Conservation (phyloP, 2,329 filamentous ascomycete species). For the Aspergillus calidoustus region DNA sequence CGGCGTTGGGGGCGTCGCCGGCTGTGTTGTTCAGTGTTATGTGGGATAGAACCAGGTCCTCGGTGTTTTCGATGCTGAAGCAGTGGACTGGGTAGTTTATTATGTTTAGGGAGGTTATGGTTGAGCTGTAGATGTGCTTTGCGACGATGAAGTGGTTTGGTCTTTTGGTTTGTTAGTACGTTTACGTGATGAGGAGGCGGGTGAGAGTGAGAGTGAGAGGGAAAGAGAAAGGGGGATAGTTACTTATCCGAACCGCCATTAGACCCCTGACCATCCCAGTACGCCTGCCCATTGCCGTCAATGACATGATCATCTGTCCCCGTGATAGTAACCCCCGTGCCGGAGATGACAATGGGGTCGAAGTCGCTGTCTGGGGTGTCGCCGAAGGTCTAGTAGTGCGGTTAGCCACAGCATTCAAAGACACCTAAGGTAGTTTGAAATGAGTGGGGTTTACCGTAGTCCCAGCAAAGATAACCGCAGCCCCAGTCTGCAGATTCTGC, state of each 20-base stretch:
- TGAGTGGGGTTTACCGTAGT: slow-evolving; percentile 30
- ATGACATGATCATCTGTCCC: slow-evolving; percentile 41
- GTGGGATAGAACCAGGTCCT: slow-evolving; percentile 41
- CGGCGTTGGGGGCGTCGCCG: slow-evolving; percentile 41
- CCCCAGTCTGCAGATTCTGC: slow-evolving; percentile 44
- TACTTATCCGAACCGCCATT: slow-evolving; percentile 47
- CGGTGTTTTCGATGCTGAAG: slow-evolving; percentile 42
- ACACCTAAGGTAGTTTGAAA: background rate
- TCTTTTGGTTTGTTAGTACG: slow-evolving; percentile 10
- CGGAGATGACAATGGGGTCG: slow-evolving; percentile 44
- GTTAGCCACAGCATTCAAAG: background rate
- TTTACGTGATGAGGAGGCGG: too few relatives aligned
- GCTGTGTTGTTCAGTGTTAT: slow-evolving; percentile 47
- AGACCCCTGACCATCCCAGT: slow-evolving; percentile 53
- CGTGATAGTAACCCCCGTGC: slow-evolving; percentile 47
- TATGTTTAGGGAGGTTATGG: slow-evolving; percentile 45
- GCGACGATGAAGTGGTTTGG: slow-evolving; percentile 49
- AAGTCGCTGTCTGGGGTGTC: slow-evolving; percentile 45
- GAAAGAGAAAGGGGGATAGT: background rate
- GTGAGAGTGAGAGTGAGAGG: too few relatives aligned
- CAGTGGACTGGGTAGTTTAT: slow-evolving; percentile 48
- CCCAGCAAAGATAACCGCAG: slow-evolving; percentile 49
- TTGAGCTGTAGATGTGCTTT: slow-evolving; percentile 45
- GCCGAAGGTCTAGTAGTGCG: slow-evolving; percentile 35
- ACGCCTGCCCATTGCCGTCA: slow-evolving; percentile 47